phyloP scores from a whole-genome alignment of 2,329 filamentous ascomycete genomes.

The Trematosphaeria pertusa region DNA sequence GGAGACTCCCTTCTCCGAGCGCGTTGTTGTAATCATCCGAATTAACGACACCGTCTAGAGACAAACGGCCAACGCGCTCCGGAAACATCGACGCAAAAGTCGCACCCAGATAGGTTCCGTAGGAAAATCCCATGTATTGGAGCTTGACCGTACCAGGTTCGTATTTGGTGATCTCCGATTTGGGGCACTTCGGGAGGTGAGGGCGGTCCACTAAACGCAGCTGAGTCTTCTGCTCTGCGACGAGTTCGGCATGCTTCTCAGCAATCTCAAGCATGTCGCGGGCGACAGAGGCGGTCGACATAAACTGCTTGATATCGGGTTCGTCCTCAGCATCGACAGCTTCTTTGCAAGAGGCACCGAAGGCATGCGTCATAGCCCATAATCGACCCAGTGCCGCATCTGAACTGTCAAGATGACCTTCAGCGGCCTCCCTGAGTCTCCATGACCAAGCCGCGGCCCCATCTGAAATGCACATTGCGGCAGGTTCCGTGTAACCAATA shows the following conservation, averaged over 20 bases:
- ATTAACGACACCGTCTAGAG: slow-evolving; percentile 57
- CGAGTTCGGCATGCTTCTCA: slow-evolving; percentile 52
- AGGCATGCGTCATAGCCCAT: slow-evolving; percentile 51
- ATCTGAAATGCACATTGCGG: slow-evolving; percentile 44
- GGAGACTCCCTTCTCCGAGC: slow-evolving; percentile 50
- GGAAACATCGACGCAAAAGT: slow-evolving; percentile 50
- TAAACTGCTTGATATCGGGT: slow-evolving; percentile 50
- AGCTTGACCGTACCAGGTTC: slow-evolving; percentile 36
- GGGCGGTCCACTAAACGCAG: no score
- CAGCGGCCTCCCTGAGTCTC: slow-evolving; percentile 43
- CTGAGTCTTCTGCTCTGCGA: slow-evolving; percentile 16
- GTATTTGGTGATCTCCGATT: slow-evolving; percentile 1
- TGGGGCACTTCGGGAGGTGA: neutral
- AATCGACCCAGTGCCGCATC: slow-evolving; percentile 51
- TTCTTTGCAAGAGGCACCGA: slow-evolving; percentile 37
- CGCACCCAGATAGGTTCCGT: slow-evolving; percentile 53
- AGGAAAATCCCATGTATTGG: slow-evolving; percentile 57
- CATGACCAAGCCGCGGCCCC: slow-evolving; percentile 42
- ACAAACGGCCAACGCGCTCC: slow-evolving; percentile 40
- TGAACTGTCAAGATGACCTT: slow-evolving; percentile 50
- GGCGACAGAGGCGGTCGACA: slow-evolving; percentile 56
- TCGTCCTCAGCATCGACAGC: slow-evolving; percentile 32
- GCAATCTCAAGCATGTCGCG: slow-evolving; percentile 59
- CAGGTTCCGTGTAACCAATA: slow-evolving; percentile 46
- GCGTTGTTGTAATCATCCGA: slow-evolving; percentile 42